These are phyloP conservation scores for Corrigiola litoralis DNA, from an alignment of 179 eudicot species.

Conservation along the genomic window DNA sequence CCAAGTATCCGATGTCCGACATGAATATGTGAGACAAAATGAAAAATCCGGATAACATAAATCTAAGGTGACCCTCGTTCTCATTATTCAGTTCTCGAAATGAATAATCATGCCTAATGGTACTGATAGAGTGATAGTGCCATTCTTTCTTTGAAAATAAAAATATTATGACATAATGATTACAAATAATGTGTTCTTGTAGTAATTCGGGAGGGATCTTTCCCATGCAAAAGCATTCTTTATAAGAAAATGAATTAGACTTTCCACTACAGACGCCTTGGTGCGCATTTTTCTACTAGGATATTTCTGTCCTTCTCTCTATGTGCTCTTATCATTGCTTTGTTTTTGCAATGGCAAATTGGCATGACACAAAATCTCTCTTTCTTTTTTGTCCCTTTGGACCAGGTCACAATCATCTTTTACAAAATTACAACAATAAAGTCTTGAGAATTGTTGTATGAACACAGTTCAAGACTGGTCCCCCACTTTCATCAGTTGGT, in stretches of 20 bases:
- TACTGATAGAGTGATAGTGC: too few relatives aligned
- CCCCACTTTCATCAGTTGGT: too few relatives aligned
- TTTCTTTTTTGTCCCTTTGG: slow-evolving; percentile 10
- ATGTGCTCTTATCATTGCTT: background rate
- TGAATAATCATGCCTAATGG: too few relatives aligned
- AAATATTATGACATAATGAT: too few relatives aligned
- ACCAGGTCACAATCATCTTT: slow-evolving; percentile 22
- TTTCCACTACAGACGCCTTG: slow-evolving; percentile 3
- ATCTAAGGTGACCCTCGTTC: too few relatives aligned
- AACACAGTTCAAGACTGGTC: slow-evolving; percentile 21
- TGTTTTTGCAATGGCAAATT: too few relatives aligned
- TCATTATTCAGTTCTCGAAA: too few relatives aligned
- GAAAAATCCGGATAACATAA: too few relatives aligned
- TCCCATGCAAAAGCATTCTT: background rate
- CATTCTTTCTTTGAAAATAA: too few relatives aligned
- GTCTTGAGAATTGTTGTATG: background rate
- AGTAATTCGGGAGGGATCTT: too few relatives aligned
- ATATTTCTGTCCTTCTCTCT: background rate
- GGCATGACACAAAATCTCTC: slow-evolving; percentile 14
- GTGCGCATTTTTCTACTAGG: background rate
- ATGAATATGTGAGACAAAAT: too few relatives aligned
- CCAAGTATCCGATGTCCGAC: too few relatives aligned
- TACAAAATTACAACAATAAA: background rate
- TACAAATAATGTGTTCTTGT: background rate
- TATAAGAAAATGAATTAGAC: slow-evolving; percentile 6